Evolutionary conservation across 805 yeast genomes (phyloP), one percentile per base, ranked within the genome.

Genomic region (Blastobotrys peoriensis): DNA sequence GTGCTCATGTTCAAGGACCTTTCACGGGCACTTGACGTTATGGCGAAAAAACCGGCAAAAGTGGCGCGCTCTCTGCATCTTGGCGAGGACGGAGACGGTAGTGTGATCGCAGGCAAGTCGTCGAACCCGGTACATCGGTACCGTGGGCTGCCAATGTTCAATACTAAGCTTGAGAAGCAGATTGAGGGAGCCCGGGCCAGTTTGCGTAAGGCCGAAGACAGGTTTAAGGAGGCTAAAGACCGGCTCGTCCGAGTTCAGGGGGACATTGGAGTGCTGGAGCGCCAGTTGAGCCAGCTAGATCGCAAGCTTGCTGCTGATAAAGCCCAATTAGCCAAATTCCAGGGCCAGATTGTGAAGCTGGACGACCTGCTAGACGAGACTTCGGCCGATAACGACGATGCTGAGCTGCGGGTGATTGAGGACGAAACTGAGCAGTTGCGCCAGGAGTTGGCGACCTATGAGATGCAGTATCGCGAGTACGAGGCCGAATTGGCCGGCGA

Each of bases 1-100:
- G 65, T 74, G 0, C 65, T 83, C 0, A 59, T 88, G 33, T 68
- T 78, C 15, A 69, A 71, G 1, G 67, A 77, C 42, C 69, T 79
- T 50, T 53, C 59, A 2, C 71, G 69, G 10, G 91, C 85, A 0
- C 78, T 76, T 51, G 44, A 49, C 0, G 60, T 70, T 15, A 58
- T 79, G 43, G 60, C 65, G 27, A 36, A 43, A 3, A 59, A 64
- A 6, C 65, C 68, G 0, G 47, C 46, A 1, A 75, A 75, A 46
- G 77, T 79, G 4, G 50, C 48, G 1, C 55, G 63, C 43, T 75
- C 73, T 4, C 58, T 69, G 10, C 65, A 78, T 0, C 57, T 73
- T n/a, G 62, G 69, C 40, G 67, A 71, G 41, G 51, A 57, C 4
- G 56, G 64, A 3, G 58, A 67, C 17, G 79, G 84, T 2, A 74